These are phyloP conservation scores for Phytophthora vignae DNA, from an alignment of 352 stramenopile genomes.

Conservation along the genomic window DNA sequence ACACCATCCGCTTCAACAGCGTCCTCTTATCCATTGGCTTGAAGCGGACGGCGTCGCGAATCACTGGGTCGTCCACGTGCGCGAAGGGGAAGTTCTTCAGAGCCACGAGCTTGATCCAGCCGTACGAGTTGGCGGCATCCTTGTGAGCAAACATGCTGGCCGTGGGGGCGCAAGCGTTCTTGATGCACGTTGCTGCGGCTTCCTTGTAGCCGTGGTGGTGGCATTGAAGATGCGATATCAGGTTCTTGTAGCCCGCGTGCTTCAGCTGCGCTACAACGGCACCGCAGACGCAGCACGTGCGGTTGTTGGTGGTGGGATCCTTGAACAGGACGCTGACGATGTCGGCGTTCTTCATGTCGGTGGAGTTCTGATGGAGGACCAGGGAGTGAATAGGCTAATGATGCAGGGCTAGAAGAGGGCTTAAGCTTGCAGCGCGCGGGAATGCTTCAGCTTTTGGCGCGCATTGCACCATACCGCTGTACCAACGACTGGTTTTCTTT, in stretches of 20 bases:
- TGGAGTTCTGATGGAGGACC: too few relatives aligned
- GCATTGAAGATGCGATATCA: neutral
- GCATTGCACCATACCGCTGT: too few relatives aligned
- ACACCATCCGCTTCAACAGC: too few relatives aligned
- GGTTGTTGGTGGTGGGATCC: neutral
- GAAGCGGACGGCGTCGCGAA: conserved; percentile 2
- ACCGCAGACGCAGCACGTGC: neutral
- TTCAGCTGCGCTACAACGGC: conserved; percentile 1
- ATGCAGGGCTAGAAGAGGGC: too few relatives aligned
- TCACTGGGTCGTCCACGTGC: conserved; percentile 3
- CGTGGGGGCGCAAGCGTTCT: too few relatives aligned
- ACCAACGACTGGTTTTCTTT: too few relatives aligned
- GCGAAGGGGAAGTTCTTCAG: conserved; percentile 14
- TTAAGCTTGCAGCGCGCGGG: too few relatives aligned
- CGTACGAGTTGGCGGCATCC: conserved; percentile 7
- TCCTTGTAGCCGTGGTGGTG: neutral
- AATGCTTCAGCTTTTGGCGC: too few relatives aligned
- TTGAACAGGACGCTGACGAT: conserved; percentile 1
- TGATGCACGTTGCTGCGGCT: too few relatives aligned
- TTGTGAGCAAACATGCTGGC: conserved; percentile 10
- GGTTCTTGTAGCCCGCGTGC: conserved; percentile 3
- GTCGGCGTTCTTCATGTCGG: neutral
- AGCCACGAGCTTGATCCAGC: conserved; percentile 6
- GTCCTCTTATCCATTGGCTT: conserved; percentile 6
- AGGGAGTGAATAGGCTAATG: too few relatives aligned